Base-by-base conservation (phyloP, 148 eudicot species). In the Oxyria digyna region DNA sequence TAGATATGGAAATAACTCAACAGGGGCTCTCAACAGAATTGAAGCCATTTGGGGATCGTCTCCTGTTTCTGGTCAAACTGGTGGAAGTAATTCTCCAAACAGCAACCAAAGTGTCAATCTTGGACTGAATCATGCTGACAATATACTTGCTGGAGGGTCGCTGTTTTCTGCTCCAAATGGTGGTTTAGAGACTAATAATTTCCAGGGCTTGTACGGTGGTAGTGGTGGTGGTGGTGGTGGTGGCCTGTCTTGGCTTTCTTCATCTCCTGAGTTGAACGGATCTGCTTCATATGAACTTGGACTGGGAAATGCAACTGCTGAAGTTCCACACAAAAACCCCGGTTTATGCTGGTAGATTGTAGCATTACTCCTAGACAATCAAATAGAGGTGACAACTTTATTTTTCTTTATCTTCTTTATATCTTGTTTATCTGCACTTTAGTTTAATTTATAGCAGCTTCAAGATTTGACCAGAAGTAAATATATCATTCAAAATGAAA, bases 31-130 rank as follows among this genome's bases (percentile, higher is more conserved):
- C 69, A 85, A 79, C 46, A 80, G 50, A 71, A 73, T 75, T 63
- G 90, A 87, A 70, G 78, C 81, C 69, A 87, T 85, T 57, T 90
- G 98, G 97, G 87, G 89, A 49, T 72, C 92, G 62, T 83, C 88
- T 46, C 79, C 82, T 45, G 38, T 71, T 62, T 74, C 81, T 33
- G 76, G 73, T 78, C 85, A 80, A 76, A 78, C 76, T 67, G 79
- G 84, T 57, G 83, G 80, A 21, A 77, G 67, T 66, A 80, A 73
- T 71, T 80, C 87, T 65, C 67, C 71, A 42, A 74, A 71, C 26
- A 79, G 40, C 71, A 77, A 78, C 63, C 77, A 72, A 20, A 78
- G 75, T 68, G 64, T 81, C 67, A 75, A 68, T 68, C 71, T 86
- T 64, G 85, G 84, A 33, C 78, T 72, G 15, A 70, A 67, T 32